phyloP scores from a whole-genome alignment of 2,329 filamentous ascomycete species.

The Thyridium curvatum region DNA sequence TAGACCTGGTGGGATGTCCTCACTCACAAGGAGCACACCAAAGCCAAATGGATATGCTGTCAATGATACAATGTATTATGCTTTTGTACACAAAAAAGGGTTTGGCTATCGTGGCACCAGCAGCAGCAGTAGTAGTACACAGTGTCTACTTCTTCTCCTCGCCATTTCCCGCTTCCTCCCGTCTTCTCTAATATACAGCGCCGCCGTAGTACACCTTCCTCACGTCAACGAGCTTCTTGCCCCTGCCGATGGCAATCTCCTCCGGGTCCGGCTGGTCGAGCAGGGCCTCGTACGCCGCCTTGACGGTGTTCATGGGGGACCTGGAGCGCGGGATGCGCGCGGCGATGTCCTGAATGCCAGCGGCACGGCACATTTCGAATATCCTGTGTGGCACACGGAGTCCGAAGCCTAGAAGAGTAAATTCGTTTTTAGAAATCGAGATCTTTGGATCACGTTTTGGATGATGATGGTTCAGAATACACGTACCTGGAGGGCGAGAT shows the following conservation, averaged over 20 bases:
- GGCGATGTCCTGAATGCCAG: constrained; percentile 80
- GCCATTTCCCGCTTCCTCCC: not conserved
- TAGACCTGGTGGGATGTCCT: too few species aligned
- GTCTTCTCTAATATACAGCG: constrained; percentile 47
- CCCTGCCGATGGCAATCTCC: constrained; percentile 79
- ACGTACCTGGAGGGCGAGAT: constrained; percentile 79
- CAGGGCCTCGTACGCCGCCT: constrained; percentile 80
- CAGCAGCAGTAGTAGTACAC: too few species aligned
- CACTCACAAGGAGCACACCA: too few species aligned
- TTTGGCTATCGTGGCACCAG: too few species aligned
- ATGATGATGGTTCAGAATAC: constrained; percentile 2
- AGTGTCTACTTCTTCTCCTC: too few species aligned
- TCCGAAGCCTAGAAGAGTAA: constrained; percentile 67
- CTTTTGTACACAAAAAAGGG: too few species aligned
- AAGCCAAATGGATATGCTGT: too few species aligned
- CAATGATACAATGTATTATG: too few species aligned
- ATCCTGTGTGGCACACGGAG: constrained; percentile 86
- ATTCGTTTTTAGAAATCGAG: constrained; percentile 1
- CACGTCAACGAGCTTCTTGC: constrained; percentile 93
- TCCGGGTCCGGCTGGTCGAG: constrained; percentile 81
- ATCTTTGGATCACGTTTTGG: not conserved
- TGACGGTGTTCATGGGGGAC: constrained; percentile 97
- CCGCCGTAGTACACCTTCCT: constrained; percentile 96
- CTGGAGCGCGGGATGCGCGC: constrained; percentile 77
- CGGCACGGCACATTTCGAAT: constrained; percentile 86